Conservation (phyloP, 768 basidiomycete species). For the Suillus discolor region DNA sequence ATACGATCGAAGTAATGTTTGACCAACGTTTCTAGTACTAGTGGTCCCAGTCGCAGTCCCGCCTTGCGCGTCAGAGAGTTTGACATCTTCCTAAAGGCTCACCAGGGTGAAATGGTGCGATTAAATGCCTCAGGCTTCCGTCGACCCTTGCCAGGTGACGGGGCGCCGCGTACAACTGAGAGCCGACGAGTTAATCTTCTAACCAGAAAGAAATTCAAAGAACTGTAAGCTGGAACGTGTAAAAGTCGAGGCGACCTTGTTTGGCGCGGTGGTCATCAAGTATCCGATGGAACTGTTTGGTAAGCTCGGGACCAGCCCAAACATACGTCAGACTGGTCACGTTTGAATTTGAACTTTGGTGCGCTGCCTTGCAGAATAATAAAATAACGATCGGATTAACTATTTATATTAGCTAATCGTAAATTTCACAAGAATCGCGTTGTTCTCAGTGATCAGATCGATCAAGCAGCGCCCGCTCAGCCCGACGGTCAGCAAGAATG, state of each 20-base stretch:
- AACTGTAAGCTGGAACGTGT: not conserved
- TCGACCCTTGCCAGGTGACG: not conserved
- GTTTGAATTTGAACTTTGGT: no score
- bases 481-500: no score
- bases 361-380: no score
- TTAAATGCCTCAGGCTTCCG: not conserved
- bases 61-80: constrained; percentile 66
- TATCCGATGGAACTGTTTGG: no score
- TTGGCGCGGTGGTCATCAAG: no score
- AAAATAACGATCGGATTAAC: no score
- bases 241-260: not conserved
- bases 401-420: no score
- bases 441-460: no score
- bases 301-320: no score
- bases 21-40: constrained; percentile 76
- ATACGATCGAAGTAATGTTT: constrained; percentile 82
- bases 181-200: not conserved
- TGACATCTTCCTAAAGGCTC: constrained; percentile 24
- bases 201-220: not conserved
- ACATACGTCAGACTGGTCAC: no score
- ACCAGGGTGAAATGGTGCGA: not conserved
- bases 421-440: no score
- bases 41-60: constrained; percentile 67
- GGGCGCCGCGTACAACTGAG: not conserved
- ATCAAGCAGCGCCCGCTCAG: no score